Base-by-base conservation (phyloP, 495 filamentous ascomycete species). In the Terfezia boudieri region DNA sequence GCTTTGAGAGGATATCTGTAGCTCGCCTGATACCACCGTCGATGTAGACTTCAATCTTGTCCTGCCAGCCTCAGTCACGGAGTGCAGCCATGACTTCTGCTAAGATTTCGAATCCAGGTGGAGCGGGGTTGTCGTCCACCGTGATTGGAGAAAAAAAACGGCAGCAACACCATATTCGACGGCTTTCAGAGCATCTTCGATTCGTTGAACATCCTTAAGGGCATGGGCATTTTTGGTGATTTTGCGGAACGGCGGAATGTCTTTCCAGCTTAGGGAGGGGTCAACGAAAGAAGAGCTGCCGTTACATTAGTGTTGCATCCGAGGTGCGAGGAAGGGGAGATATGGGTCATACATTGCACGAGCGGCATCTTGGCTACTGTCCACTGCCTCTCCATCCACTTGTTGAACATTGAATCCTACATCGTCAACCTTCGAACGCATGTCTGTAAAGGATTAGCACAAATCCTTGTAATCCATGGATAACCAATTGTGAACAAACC, bases 1-100 rank as follows among this genome's bases (percentile, higher is more conserved):
- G 90, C 90, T 70, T 96, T 98, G 66, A 95, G 75, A 59, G n/a
- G n/a, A 98, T 93, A 69, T 98, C 90, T 2, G 90, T 94, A 32
- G 82, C 86, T 49, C 90, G 76, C 36, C 90, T 77, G 38, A 95
- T 73, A 53, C 90, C 90, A 52, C 90, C 90, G 67, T 98, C 90
- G 54, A 95, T 69, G 67, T 75, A 98, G 51, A 98, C 73, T 67
- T 98, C 90, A 59, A 98, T 83, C 61, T 78, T 78, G 59, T 86
- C 73, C 61, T 94, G 76, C 72, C 81, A 78, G 52, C 85, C 86
- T 16, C 82, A 78, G 63, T 84, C 77, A 35, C 86, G 80, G 50
- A 98, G 76, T 36, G 85, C 82, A 4, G 90, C 87, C 87, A 96
- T 94, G 12, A 94, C 88, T 72, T 98, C 90, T 20, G 90, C 85